A percentile compares a stretch with the other conserved stretches of the same genome.
Evolutionary conservation across 1,284 basidiomycete genomes (phyloP).

Genomic region (Polyporus tsugae): DNA sequence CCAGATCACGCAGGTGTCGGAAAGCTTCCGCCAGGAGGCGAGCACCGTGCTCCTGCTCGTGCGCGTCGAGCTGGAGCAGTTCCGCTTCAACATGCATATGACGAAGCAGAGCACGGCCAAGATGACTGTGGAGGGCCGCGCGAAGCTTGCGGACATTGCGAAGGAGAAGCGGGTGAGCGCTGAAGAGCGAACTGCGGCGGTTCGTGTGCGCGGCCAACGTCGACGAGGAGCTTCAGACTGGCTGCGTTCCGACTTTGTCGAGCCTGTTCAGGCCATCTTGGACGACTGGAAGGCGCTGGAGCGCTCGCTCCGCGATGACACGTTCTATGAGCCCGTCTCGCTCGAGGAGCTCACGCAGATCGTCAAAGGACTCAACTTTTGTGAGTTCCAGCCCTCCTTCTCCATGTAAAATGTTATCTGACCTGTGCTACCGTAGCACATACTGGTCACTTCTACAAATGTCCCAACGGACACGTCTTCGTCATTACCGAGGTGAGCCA

Average conservation of each 20-base stretch:
- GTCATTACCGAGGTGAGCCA: slow-evolving; percentile 38
- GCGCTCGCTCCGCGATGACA: slow-evolving; percentile 41
- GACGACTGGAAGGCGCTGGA: slow-evolving; percentile 47
- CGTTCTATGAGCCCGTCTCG: slow-evolving; percentile 54
- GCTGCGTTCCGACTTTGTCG: slow-evolving; percentile 46
- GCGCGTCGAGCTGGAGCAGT: slow-evolving; percentile 45
- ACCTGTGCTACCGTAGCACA: slow-evolving; percentile 43
- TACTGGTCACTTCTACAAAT: slow-evolving; percentile 52
- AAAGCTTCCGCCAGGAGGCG: slow-evolving; percentile 46
- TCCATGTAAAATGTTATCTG: not conserved
- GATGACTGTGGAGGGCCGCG: slow-evolving; percentile 21
- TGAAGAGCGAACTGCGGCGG: slow-evolving; percentile 6
- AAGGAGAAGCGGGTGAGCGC: slow-evolving; percentile 14
- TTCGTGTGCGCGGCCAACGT: slow-evolving; percentile 10
- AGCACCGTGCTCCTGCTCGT: slow-evolving; percentile 47
- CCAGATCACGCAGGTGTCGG: slow-evolving; percentile 47
- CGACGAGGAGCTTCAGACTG: slow-evolving; percentile 40
- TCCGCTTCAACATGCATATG: slow-evolving; percentile 50
- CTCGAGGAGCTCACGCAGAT: slow-evolving; percentile 57
- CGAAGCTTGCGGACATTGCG: slow-evolving; percentile 32
- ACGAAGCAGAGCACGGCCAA: slow-evolving; percentile 46
- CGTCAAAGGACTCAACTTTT: slow-evolving; percentile 52
- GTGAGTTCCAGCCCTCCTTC: slow-evolving; percentile 43
- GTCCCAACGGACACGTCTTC: slow-evolving; percentile 38
- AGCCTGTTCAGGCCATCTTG: slow-evolving; percentile 43